Evolutionary conservation across 352 stramenopile species (phyloP).

Genomic region (Phytopythium montanum): DNA sequence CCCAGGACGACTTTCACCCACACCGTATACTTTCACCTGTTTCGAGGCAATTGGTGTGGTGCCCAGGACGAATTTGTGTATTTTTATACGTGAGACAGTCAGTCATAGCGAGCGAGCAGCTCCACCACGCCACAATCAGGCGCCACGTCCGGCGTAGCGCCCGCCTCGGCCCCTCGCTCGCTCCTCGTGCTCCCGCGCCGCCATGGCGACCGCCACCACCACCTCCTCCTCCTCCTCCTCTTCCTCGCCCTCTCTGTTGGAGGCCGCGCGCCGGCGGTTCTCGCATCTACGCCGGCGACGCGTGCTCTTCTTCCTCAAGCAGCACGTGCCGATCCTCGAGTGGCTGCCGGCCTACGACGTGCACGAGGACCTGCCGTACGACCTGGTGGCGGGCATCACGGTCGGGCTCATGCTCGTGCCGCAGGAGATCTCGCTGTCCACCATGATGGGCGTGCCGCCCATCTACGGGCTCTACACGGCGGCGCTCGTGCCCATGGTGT

Average conservation of each 20-base stretch:
- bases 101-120: not conserved
- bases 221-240: not conserved
- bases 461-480: conserved; percentile 90
- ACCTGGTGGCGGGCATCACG: conserved; percentile 49
- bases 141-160: not conserved
- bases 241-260: not conserved
- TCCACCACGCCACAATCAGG: not conserved
- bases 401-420: conserved; percentile 89
- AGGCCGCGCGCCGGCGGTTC: conserved; percentile 11
- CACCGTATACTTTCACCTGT: not conserved
- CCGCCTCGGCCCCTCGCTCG: not conserved
- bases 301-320: conserved; percentile 38
- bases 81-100: too few relatives aligned
- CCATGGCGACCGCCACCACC: not conserved
- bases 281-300: conserved; percentile 17
- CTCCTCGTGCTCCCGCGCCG: not conserved
- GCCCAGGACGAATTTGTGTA: too few relatives aligned
- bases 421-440: conserved; percentile 87
- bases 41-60: too few relatives aligned
- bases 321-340: conserved; percentile 53
- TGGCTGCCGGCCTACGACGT: conserved; percentile 62
- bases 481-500: conserved; percentile 81
- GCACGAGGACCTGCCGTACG: conserved; percentile 46
- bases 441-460: conserved; percentile 82
- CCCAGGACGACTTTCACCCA: not conserved